These are phyloP conservation scores for Magnolia kwangsiensis DNA, from an alignment of 164 flowering plant species.

Conservation along the genomic window DNA sequence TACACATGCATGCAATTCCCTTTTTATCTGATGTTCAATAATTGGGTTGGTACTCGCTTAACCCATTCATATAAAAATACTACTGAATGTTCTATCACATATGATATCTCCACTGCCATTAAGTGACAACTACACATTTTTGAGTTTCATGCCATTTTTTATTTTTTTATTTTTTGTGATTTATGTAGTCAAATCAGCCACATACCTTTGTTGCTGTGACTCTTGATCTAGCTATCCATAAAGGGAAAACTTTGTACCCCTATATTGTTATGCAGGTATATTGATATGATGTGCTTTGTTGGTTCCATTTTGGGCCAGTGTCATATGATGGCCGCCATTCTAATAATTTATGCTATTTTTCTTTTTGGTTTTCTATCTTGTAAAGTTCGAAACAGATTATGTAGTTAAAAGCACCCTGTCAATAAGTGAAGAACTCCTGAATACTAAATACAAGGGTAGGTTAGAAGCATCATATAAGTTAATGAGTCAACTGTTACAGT, in stretches of 20 bases:
- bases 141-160: too few relatives aligned
- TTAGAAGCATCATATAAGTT: too few relatives aligned
- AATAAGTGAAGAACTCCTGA: too few relatives aligned
- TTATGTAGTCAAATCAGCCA: constrained; percentile 80
- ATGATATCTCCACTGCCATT: background rate
- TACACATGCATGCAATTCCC: too few relatives aligned
- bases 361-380: too few relatives aligned
- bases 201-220: constrained; percentile 89
- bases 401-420: too few relatives aligned
- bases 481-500: too few relatives aligned
- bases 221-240: constrained; percentile 96
- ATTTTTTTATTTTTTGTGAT: background rate
- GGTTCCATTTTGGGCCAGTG: background rate
- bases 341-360: too few relatives aligned
- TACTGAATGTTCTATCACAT: background rate
- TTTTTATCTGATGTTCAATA: too few relatives aligned
- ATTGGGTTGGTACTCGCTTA: background rate
- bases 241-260: constrained; percentile 97
- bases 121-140: background rate
- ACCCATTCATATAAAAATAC: background rate
- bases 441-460: too few relatives aligned
- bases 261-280: constrained; percentile 97
- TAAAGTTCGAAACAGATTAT: too few relatives aligned
- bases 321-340: background rate
- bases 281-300: background rate